These are phyloP conservation scores for Globisporangium emineosum DNA, from an alignment of 352 stramenopile genomes.

Conservation along the genomic window DNA sequence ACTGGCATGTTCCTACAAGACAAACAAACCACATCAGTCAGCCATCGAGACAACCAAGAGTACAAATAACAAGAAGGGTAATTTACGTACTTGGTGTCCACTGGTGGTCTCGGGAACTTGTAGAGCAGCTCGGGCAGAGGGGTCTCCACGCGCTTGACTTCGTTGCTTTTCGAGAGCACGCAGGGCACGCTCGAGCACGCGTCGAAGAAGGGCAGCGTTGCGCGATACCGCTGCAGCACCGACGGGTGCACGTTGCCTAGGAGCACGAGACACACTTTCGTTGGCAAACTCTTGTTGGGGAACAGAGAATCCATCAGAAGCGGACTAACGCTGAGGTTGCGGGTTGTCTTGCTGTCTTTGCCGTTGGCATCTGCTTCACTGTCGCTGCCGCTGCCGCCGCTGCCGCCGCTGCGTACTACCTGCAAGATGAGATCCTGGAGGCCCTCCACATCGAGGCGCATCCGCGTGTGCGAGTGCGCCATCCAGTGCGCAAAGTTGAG, in stretches of 20 bases:
- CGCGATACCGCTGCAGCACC: constrained; percentile 61
- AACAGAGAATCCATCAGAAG: constrained; percentile 56
- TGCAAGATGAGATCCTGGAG: constrained; percentile 61
- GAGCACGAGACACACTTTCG: constrained; percentile 76
- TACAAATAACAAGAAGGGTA: neutral
- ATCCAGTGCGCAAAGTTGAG: constrained; percentile 74
- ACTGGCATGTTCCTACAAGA: constrained; percentile 35
- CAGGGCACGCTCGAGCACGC: constrained; percentile 66
- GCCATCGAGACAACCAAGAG: neutral
- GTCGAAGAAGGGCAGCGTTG: constrained; percentile 73
- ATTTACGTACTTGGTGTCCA: constrained; percentile 53
- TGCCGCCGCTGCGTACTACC: constrained; percentile 22
- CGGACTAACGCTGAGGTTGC: constrained; percentile 28
- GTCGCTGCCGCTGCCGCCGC: constrained; percentile 14
- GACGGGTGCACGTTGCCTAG: constrained; percentile 66
- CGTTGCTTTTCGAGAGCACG: constrained; percentile 56
- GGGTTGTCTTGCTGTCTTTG: neutral
- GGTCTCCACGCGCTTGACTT: constrained; percentile 49
- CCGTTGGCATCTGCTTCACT: neutral
- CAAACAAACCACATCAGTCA: neutral
- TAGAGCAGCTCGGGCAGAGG: constrained; percentile 68
- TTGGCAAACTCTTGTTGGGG: constrained; percentile 35
- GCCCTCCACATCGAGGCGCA: constrained; percentile 56
- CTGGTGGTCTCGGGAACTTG: constrained; percentile 58
- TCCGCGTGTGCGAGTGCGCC: constrained; percentile 37